Conservation (phyloP, 2,329 filamentous ascomycete genomes). For the Fusarium tuaranense region DNA sequence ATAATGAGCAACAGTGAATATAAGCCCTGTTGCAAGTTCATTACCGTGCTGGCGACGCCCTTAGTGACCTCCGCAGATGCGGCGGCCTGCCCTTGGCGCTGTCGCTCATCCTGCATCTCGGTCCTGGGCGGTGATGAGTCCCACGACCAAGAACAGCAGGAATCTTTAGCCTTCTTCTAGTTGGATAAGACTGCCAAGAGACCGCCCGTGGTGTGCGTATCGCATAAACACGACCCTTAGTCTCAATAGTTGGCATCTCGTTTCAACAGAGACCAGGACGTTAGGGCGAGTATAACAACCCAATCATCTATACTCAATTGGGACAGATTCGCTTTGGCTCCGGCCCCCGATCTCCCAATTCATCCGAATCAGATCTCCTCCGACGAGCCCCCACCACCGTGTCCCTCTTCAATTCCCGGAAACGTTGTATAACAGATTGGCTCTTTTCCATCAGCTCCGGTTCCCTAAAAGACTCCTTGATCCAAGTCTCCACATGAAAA, state of each 20-base stretch:
- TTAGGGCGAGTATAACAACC: background rate
- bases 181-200: background rate
- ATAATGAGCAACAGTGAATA: background rate
- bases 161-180: background rate
- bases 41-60: too few species aligned
- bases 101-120: too few species aligned
- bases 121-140: too few species aligned
- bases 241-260: background rate
- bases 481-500: background rate
- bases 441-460: background rate
- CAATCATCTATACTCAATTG: background rate
- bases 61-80: too few species aligned
- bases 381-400: fast-evolving
- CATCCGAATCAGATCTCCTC: background rate
- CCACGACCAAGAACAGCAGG: too few species aligned
- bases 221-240: background rate
- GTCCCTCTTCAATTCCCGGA: background rate
- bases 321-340: background rate
- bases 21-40: background rate
- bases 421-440: background rate
- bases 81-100: too few species aligned
- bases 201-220: background rate
- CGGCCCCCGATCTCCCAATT: background rate
- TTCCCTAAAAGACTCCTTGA: background rate
- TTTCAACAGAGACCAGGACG: background rate